Evolutionary conservation across 2,329 filamentous ascomycete genomes (phyloP).

Genomic region (Ophiostoma sp.): DNA sequence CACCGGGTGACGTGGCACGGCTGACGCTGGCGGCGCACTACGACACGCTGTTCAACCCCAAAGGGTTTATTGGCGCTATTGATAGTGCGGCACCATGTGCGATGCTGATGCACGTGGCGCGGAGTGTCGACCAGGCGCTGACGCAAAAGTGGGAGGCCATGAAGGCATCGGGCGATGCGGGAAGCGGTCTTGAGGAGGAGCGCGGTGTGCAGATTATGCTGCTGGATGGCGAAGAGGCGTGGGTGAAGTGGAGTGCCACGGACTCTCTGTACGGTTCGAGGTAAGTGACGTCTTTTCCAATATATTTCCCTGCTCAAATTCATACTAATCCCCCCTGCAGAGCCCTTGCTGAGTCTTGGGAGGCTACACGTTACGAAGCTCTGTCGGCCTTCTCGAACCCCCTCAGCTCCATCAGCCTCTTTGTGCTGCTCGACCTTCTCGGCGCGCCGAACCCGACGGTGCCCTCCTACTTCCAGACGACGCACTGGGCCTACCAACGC

Average conservation of each 20-base stretch:
- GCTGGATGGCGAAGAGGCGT: slow-evolving; percentile 93
- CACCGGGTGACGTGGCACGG: slow-evolving; percentile 71
- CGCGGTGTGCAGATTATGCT: slow-evolving; percentile 86
- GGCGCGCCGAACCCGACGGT: slow-evolving; percentile 61
- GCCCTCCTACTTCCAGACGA: slow-evolving; percentile 75
- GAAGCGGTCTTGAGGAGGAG: slow-evolving; percentile 65
- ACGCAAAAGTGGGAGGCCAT: slow-evolving; percentile 79
- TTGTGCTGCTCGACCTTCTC: slow-evolving; percentile 58
- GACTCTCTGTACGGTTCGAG: slow-evolving; percentile 90
- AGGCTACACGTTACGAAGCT: slow-evolving; percentile 65
- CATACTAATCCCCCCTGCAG: slow-evolving; percentile 33
- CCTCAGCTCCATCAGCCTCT: slow-evolving; percentile 75
- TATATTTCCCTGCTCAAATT: neutral
- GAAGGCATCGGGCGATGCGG: slow-evolving; percentile 56
- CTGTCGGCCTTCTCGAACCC: slow-evolving; percentile 73
- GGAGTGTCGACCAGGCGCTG: slow-evolving; percentile 75
- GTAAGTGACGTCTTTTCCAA: slow-evolving; percentile 43
- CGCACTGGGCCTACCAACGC: slow-evolving; percentile 76
- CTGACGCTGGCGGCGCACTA: slow-evolving; percentile 92
- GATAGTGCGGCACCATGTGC: slow-evolving; percentile 95
- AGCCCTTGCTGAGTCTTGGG: slow-evolving; percentile 81
- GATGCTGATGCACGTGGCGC: slow-evolving; percentile 83
- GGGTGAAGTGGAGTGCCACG: slow-evolving; percentile 71
- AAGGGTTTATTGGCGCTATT: slow-evolving; percentile 88
- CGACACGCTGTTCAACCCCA: slow-evolving; percentile 76